Base-by-base conservation (phyloP, 2,329 filamentous ascomycete genomes). In the Tolypocladium amazonense region DNA sequence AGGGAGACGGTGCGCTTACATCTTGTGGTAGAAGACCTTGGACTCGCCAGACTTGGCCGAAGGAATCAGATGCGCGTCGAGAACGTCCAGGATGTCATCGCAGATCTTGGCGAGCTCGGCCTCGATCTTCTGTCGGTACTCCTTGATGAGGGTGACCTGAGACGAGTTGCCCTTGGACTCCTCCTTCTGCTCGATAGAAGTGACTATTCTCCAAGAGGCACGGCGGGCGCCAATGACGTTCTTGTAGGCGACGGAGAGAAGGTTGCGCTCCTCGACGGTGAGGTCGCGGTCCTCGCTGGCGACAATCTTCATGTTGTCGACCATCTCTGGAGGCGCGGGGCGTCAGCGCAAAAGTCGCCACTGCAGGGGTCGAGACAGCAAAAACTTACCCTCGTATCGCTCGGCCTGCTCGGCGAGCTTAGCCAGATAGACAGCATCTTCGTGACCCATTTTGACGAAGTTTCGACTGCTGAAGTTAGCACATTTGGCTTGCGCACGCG, bases 391-490 rank as follows among this genome's bases (percentile, higher is more conserved):
- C 85, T 99, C 94, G 81, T 99, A 99, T 78, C 94, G 93, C 88
- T 99, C 94, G 79, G 94, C 94, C 88, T 99, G 94, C 88, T 99
- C 94, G 77, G 94, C 94, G 79, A 99, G 90, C 92, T 97, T 97
- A 81, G 94, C 94, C 78, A 97, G 89, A 81, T 97, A 97, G 75
- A 99, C 94, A 73, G 92, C 93, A 83, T 97, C 92, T 86, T 97
- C 93, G 85, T 96, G 91, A 87, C 90, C 92, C 93, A 97, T 97
- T 83, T 83, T 92, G 83, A 59, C 56, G 56, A 41, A 59, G 20
- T 25, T 58, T 61, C 43, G n/a, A 27, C 47, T 59, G 50, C 14
- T 25, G 12, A 23, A 1, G 53, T 45, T 20, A 56, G 39, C 39
- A 56, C 35, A 9, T 9, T 25, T 30, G 23, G 25, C 43, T 14